Base-by-base conservation (phyloP, 768 basidiomycete species). In the Kwoniella dendrophila region DNA sequence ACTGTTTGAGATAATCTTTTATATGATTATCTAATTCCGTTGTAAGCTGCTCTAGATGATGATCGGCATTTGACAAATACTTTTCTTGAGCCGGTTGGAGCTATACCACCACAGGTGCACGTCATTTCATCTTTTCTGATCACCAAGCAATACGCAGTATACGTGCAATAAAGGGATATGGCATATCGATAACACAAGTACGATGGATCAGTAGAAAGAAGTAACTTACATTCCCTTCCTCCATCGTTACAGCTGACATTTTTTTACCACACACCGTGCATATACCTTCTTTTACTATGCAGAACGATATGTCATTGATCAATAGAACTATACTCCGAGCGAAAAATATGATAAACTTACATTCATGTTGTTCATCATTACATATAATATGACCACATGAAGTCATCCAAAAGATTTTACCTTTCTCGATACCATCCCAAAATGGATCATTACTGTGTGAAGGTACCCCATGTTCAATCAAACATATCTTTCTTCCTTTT, bases 341-440 rank as follows among this genome's bases (percentile, higher is more conserved):
- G 32, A 7, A 26, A 2, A n/a, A 5, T 43, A 6, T 6, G 24
- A 4, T 7, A 4, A 7, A 48, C 63, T 47, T 41, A 64, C 63
- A 40, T 5, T 59, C 18, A 36, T 64, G 63, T 16, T 53, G 43
- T 10, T 40, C 38, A 8, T 52, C 55, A 22, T 58, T 27, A 47
- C 63, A 64, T 12, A 64, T 12, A 2, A 64, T 29, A 41, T 64
- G 63, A n/a, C 48, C 63, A 36, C 63, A 64, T 11, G 56, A 50
- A n/a, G 63, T 64, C 63, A 64, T 57, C 26, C 27, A 64, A 51
- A 51, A 50, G 14, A 34, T 49, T 36, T n/a, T 16, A 18, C 44
- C 51, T 48, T 64, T 52, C 26, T 29, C 50, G 14, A 52, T 52
- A 33, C 50, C 50, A 2, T 44, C 34, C 30, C 52, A 32, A 22